These are phyloP conservation scores for Metschnikowia colocasiae DNA, from an alignment of 805 yeast species.

Conservation along the genomic window DNA sequence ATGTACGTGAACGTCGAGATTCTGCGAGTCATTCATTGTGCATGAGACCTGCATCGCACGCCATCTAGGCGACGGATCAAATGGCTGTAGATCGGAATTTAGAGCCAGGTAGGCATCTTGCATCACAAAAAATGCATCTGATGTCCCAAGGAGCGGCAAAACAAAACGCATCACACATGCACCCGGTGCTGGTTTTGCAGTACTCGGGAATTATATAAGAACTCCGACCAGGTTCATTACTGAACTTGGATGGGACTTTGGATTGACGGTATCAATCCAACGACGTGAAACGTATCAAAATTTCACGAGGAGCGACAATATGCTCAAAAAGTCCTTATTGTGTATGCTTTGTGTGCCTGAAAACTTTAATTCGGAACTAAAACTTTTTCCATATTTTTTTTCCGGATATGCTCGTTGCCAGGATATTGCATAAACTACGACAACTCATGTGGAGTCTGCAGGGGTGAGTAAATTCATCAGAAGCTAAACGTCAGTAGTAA, in stretches of 20 bases:
- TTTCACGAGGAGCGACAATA: not conserved
- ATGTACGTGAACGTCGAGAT: not conserved
- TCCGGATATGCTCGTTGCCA: not conserved
- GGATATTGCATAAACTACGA: not conserved
- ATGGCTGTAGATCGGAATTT: not conserved
- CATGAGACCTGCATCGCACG: slow-evolving; percentile 1
- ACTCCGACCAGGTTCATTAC: not conserved
- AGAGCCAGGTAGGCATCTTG: not conserved
- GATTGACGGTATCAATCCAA: not conserved
- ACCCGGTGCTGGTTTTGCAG: not conserved
- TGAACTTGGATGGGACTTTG: not conserved
- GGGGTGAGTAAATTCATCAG: not conserved
- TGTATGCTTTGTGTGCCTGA: not conserved
- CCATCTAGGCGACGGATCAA: not conserved
- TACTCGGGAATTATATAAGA: not conserved
- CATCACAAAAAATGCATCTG: not conserved
- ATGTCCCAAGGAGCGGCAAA: not conserved
- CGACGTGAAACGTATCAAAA: not conserved
- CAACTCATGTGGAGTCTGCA: not conserved
- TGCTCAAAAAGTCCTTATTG: not conserved
- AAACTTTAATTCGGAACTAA: not conserved
- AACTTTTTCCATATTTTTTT: not conserved
- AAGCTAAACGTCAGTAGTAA: not conserved
- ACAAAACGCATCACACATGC: not conserved
- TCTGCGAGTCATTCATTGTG: not conserved